These are phyloP conservation scores for Alternaria atra DNA, from an alignment of 2,329 filamentous ascomycete genomes.

Conservation along the genomic window DNA sequence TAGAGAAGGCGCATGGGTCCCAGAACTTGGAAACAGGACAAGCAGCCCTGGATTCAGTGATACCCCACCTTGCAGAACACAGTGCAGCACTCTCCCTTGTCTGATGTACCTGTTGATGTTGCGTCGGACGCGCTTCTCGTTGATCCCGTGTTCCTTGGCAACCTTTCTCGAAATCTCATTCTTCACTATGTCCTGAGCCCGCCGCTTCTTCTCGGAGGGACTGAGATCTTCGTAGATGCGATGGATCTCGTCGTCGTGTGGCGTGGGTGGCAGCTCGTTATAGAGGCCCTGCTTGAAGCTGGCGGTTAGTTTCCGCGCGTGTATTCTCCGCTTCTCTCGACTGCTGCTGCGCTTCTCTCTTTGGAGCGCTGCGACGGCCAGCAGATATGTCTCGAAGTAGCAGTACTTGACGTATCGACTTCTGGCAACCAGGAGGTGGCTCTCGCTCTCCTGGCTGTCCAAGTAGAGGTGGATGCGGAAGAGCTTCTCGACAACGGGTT, in stretches of 20 bases:
- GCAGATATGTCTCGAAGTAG: constrained; percentile 17
- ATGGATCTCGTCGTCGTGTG: neutral
- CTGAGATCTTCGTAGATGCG: constrained; percentile 7
- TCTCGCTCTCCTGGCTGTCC: constrained; percentile 9
- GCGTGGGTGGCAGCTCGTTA: constrained; percentile 3
- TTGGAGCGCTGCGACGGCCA: constrained; percentile 11
- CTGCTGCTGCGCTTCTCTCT: constrained; percentile 2
- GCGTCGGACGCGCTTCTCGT: neutral
- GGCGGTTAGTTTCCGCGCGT: neutral
- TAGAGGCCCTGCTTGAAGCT: constrained; percentile 12
- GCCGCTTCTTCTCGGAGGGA: neutral
- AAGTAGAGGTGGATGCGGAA: constrained; percentile 11
- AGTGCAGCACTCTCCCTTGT: constrained; percentile 11
- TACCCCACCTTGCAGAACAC: constrained; percentile 3
- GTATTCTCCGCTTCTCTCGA: constrained; percentile 5
- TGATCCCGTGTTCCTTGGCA: neutral
- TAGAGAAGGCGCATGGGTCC: neutral
- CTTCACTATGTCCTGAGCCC: constrained; percentile 11
- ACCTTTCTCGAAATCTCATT: constrained; percentile 11
- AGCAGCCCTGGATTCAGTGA: constrained; percentile 6
- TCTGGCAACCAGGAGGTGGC: constrained; percentile 9
- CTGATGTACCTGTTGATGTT: constrained; percentile 14
- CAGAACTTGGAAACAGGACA: constrained; percentile 14
- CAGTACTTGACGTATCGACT: constrained; percentile 17
- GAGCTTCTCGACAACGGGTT: constrained; percentile 8